These are phyloP conservation scores for Candida michaelii DNA, from an alignment of 805 yeast species.

Conservation along the genomic window DNA sequence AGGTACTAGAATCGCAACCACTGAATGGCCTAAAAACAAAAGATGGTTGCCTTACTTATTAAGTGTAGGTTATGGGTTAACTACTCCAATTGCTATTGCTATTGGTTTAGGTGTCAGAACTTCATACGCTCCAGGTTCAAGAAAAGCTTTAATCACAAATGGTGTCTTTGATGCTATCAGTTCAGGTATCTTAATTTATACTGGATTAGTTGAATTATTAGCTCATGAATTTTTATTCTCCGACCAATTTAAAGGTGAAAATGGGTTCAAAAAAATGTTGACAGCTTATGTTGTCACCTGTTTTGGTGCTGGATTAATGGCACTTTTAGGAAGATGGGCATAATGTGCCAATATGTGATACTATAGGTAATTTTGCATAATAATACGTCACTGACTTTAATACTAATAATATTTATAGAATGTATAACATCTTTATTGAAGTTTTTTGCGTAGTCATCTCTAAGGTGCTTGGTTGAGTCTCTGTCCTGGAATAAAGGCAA, in stretches of 20 bases:
- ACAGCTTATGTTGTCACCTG: constrained; percentile 54
- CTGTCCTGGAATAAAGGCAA: too few relatives aligned
- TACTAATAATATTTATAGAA: constrained; percentile 3
- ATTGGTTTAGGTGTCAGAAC: constrained; percentile 76
- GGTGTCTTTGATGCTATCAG: constrained; percentile 77
- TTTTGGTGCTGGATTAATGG: constrained; percentile 76
- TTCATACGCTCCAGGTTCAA: constrained; percentile 57
- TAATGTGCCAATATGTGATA: constrained; percentile 18
- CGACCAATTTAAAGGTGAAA: constrained; percentile 62
- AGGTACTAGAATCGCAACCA: constrained; percentile 61
- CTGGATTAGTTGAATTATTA: constrained; percentile 76
- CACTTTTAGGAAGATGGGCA: constrained; percentile 75
- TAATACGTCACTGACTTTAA: too few relatives aligned
- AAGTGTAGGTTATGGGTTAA: constrained; percentile 49
- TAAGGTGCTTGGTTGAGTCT: too few relatives aligned
- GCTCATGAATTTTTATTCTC: constrained; percentile 72
- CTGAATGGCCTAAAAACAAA: constrained; percentile 34
- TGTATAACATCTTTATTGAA: neutral
- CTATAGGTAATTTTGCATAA: too few relatives aligned
- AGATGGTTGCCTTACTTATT: constrained; percentile 59
- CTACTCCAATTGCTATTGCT: constrained; percentile 75
- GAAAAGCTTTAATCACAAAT: constrained; percentile 59
- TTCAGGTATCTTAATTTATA: constrained; percentile 74
- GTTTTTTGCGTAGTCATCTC: too few relatives aligned
- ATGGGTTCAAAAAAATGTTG: constrained; percentile 51